Conservation (phyloP, 2,329 filamentous ascomycete genomes). For the Cordyceps militaris region DNA sequence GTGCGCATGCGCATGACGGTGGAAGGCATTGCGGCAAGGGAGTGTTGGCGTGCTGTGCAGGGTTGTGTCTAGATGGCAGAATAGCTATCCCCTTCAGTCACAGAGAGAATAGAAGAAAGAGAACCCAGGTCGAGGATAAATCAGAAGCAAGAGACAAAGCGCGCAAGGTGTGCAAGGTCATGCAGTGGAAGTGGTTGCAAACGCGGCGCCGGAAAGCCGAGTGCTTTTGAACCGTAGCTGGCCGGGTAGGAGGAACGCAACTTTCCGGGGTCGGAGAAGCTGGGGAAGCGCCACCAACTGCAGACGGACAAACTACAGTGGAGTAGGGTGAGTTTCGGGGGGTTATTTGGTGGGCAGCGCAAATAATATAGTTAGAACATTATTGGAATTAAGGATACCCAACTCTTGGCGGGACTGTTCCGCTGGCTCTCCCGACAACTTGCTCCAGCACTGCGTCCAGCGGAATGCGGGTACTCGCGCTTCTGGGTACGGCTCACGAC, state of each 20-base stretch:
- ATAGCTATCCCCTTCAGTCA: neutral
- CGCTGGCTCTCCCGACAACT: neutral
- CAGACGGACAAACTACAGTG: neutral
- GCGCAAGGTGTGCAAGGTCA: neutral
- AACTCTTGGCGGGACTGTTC: slow-evolving; percentile 3
- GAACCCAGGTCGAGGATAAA: neutral
- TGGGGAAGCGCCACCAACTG: slow-evolving; percentile 2
- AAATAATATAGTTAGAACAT: neutral
- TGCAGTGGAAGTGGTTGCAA: neutral
- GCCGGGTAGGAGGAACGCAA: slow-evolving; percentile 5
- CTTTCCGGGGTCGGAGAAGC: slow-evolving; percentile 4
- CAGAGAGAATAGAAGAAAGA: neutral
- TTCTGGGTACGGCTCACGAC: neutral
- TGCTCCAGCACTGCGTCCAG: neutral
- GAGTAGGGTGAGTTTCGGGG: neutral
- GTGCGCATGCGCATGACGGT: slow-evolving; percentile 43
- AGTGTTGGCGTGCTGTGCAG: neutral
- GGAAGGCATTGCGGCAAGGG: slow-evolving; percentile 39
- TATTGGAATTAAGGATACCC: neutral
- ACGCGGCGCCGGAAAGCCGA: slow-evolving; percentile 9
- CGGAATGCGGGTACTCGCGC: slow-evolving; percentile 4
- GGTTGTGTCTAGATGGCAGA: neutral
- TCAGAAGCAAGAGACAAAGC: neutral
- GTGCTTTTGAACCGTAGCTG: slow-evolving; percentile 9
- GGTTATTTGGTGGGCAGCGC: neutral